These are phyloP conservation scores for Excoecaria cochinchinensis DNA, from an alignment of 345 rosid genomes.

Conservation along the genomic window DNA sequence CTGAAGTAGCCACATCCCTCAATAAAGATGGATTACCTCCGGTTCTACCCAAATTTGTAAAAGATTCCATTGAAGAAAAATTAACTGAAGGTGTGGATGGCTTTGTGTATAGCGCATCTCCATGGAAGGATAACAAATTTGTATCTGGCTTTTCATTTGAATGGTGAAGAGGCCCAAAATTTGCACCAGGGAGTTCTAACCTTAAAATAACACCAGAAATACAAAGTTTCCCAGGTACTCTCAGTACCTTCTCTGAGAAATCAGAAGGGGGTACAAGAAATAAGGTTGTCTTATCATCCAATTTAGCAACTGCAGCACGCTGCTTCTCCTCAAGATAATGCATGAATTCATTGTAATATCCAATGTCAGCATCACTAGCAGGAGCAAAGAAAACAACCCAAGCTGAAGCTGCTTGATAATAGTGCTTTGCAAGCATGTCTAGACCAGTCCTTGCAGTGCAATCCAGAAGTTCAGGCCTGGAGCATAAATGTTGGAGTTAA, in stretches of 20 bases:
- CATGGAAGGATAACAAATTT: slow-evolving; percentile 31
- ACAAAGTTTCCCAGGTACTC: slow-evolving; percentile 90
- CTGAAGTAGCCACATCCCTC: slow-evolving; percentile 32
- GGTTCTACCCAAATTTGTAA: slow-evolving; percentile 35
- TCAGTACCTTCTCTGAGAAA: slow-evolving; percentile 85
- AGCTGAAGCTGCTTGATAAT: slow-evolving; percentile 84
- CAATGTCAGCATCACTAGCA: slow-evolving; percentile 83
- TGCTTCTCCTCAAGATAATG: slow-evolving; percentile 89
- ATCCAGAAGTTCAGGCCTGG: slow-evolving; percentile 90
- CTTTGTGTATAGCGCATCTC: slow-evolving; percentile 44
- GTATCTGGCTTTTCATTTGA: slow-evolving; percentile 46
- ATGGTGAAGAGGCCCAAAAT: slow-evolving; percentile 39
- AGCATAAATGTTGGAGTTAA: slow-evolving; percentile 12
- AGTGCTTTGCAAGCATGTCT: slow-evolving; percentile 94
- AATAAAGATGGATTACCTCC: slow-evolving; percentile 31
- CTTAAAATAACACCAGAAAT: slow-evolving; percentile 89
- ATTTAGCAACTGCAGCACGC: slow-evolving; percentile 92
- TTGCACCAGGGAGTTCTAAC: slow-evolving; percentile 53
- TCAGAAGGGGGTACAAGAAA: slow-evolving; percentile 97
- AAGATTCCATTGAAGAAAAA: slow-evolving; percentile 30
- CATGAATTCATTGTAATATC: slow-evolving; percentile 82
- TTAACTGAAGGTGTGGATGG: slow-evolving; percentile 30
- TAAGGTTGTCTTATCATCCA: slow-evolving; percentile 83
- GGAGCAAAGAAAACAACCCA: slow-evolving; percentile 98
- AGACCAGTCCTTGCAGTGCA: slow-evolving; percentile 96